phyloP scores from a whole-genome alignment of 257 asterid genomes.

The Haberlea rhodopensis region DNA sequence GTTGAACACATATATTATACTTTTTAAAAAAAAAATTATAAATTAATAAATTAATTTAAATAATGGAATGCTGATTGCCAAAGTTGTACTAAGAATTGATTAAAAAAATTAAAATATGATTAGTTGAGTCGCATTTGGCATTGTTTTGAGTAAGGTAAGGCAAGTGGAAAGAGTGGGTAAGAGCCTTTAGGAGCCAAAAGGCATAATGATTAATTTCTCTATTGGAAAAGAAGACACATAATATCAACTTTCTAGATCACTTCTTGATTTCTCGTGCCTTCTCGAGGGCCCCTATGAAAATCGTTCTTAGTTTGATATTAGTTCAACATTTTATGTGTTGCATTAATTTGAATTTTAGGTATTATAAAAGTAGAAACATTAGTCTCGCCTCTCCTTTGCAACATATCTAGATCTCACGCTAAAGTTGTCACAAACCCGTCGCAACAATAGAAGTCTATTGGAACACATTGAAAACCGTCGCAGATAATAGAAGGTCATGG shows the following conservation, averaged over 20 bases:
- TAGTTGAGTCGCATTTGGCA: slow-evolving; percentile 34
- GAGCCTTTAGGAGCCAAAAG: slow-evolving; percentile 27
- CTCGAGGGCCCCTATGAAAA: slow-evolving; percentile 35
- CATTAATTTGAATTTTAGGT: too few relatives aligned
- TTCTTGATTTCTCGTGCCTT: slow-evolving; percentile 49
- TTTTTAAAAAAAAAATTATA: not conserved
- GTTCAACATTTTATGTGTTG: too few relatives aligned
- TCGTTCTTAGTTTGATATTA: too few relatives aligned
- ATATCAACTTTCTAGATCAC: slow-evolving; percentile 61
- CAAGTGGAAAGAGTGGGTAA: slow-evolving; percentile 32
- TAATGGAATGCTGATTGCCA: slow-evolving; percentile 3
- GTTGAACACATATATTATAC: too few relatives aligned
- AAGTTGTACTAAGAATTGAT: not conserved
- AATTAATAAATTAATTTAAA: not conserved
- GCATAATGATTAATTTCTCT: slow-evolving; percentile 4
- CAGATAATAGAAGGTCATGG: too few relatives aligned
- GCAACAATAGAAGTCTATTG: too few relatives aligned
- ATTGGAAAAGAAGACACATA: slow-evolving; percentile 45
- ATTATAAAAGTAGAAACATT: too few relatives aligned
- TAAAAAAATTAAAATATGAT: slow-evolving; percentile 13
- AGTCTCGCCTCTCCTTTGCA: too few relatives aligned
- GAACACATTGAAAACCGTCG: too few relatives aligned
- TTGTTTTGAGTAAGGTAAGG: slow-evolving; percentile 38
- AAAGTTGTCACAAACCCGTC: too few relatives aligned
- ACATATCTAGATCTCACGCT: too few relatives aligned